These are phyloP conservation scores for Royoungia palumana DNA, from an alignment of 768 basidiomycete species.

Conservation along the genomic window DNA sequence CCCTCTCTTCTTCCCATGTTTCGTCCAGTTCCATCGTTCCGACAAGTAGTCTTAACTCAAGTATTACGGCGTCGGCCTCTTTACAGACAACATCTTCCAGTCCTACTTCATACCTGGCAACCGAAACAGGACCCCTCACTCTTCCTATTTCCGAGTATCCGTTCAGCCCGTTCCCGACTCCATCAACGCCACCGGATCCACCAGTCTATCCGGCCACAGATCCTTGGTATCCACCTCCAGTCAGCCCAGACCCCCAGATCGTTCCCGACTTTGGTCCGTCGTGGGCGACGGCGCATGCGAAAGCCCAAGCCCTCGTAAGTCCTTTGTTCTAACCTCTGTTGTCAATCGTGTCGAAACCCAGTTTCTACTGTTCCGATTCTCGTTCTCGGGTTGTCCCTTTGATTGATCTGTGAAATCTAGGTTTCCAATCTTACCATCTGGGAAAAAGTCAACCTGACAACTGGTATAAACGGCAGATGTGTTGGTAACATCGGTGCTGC, in stretches of 20 bases:
- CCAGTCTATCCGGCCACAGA: conserved; percentile 50
- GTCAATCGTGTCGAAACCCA: background rate
- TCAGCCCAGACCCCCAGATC: conserved; percentile 33
- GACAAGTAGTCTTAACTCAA: background rate
- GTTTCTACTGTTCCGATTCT: conserved; percentile 1
- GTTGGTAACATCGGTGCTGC: conserved; percentile 65
- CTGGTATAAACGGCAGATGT: conserved; percentile 64
- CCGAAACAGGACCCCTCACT: conserved; percentile 24
- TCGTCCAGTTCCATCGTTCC: background rate
- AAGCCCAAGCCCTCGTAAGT: conserved; percentile 50
- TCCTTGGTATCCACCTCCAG: conserved; percentile 50
- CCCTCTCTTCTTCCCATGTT: background rate
- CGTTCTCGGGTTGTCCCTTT: background rate
- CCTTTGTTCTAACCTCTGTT: background rate
- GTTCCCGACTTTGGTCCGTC: conserved; percentile 41
- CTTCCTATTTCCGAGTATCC: conserved; percentile 36
- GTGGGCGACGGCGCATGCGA: conserved; percentile 52
- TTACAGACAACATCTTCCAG: background rate
- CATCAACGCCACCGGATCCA: conserved; percentile 47
- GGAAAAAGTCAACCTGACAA: conserved; percentile 53
- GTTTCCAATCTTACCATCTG: conserved; percentile 47
- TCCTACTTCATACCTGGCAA: conserved; percentile 5
- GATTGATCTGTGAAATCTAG: conserved; percentile 20
- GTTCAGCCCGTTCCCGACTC: conserved; percentile 57
- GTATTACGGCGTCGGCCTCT: background rate